These are phyloP conservation scores for Cladosporium sp. DNA, from an alignment of 2,329 filamentous ascomycete species.

Conservation along the genomic window DNA sequence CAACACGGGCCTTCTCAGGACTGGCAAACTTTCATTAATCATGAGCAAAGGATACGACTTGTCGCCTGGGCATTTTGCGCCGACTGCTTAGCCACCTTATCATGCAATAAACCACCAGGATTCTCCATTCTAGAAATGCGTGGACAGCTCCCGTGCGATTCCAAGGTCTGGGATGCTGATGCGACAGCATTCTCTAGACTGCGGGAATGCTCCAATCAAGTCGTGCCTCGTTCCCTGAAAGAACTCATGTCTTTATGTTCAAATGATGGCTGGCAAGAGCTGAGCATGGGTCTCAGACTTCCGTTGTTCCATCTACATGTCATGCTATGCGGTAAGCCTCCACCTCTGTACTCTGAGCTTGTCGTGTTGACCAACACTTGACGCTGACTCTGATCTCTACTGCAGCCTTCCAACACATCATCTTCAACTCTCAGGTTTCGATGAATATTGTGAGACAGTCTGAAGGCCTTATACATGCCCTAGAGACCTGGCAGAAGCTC, in stretches of 20 bases:
- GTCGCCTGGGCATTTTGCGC: conserved; percentile 20
- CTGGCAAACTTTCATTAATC: conserved; percentile 11
- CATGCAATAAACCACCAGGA: conserved; percentile 15
- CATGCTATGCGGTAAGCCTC: not conserved
- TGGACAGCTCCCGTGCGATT: conserved; percentile 18
- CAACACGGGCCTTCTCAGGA: not conserved
- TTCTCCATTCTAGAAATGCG: conserved; percentile 20
- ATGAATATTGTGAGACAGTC: not conserved
- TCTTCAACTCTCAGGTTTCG: conserved; percentile 20
- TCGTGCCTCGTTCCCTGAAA: not conserved
- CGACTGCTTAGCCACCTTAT: conserved; percentile 21
- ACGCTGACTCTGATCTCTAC: not conserved
- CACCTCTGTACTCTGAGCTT: not conserved
- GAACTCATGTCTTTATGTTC: not conserved
- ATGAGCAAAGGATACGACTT: conserved; percentile 20
- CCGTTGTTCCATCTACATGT: conserved; percentile 5
- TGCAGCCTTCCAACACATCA: conserved; percentile 7
- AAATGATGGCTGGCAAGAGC: not conserved
- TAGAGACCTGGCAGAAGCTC: not conserved
- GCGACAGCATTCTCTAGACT: not conserved
- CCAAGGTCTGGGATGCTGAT: conserved; percentile 13
- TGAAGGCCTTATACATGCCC: not conserved
- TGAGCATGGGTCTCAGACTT: not conserved
- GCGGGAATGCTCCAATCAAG: not conserved
- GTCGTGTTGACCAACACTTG: not conserved